Conservation (phyloP, 2,329 filamentous ascomycete genomes). For the Chaetomiaceae sp. region DNA sequence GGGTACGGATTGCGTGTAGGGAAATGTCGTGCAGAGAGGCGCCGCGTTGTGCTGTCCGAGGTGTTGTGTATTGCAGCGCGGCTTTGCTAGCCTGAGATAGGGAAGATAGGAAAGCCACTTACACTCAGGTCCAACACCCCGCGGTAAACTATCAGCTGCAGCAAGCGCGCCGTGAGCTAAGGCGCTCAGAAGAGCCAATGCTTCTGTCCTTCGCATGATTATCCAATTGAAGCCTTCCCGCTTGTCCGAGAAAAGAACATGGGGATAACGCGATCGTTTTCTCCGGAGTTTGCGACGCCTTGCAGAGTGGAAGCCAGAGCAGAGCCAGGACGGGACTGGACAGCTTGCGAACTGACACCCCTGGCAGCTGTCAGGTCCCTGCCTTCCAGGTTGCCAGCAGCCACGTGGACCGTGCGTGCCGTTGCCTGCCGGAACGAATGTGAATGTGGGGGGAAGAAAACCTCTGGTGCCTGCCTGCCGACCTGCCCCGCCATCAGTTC, state of each 20-base stretch:
- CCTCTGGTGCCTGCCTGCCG: background rate
- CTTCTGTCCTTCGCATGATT: constrained; percentile 46
- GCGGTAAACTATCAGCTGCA: constrained; percentile 64
- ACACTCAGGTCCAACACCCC: constrained; percentile 91
- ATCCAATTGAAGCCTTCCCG: constrained; percentile 8
- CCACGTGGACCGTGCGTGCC: too few relatives aligned
- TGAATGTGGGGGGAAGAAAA: too few relatives aligned
- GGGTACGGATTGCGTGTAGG: too few relatives aligned
- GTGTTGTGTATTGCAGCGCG: too few relatives aligned
- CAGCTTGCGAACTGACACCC: constrained; percentile 24
- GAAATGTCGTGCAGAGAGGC: too few relatives aligned
- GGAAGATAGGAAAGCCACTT: constrained; percentile 37
- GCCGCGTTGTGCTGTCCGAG: too few relatives aligned
- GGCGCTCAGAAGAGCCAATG: constrained; percentile 48
- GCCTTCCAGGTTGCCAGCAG: too few relatives aligned
- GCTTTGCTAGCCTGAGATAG: too few relatives aligned
- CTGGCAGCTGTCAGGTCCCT: constrained; percentile 11
- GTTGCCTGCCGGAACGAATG: too few relatives aligned
- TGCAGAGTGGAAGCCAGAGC: background rate
- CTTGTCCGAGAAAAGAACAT: constrained; percentile 8
- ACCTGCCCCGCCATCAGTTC: too few relatives aligned
- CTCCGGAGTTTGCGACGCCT: background rate
- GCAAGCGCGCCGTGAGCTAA: constrained; percentile 45
- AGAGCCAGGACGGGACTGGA: constrained; percentile 16
- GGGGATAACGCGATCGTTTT: background rate